Base-by-base conservation (phyloP, 345 rosid genomes). In the Crucihimalaya himalaica region DNA sequence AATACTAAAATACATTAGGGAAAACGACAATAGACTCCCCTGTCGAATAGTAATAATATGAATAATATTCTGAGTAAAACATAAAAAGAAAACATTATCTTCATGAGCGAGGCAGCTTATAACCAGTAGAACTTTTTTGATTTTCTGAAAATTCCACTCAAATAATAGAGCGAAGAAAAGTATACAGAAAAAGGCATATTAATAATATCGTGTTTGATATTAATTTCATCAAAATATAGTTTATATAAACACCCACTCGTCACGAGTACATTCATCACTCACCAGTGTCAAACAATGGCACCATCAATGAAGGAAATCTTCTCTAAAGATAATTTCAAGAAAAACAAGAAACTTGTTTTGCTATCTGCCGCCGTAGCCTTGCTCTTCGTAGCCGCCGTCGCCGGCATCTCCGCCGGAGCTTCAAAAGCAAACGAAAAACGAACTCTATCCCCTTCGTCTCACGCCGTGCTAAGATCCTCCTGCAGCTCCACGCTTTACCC, bases 401-500 rank as follows among this genome's bases (percentile, higher is more conserved):
- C 23, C 70, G 81, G 74, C 19, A 73, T 78, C 19, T 4, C 63
- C 56, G 63, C 73, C 77, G 77, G 73, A 58, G 73, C 56, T 64
- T 42, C 76, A 50, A 78, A 78, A 64, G 18, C 59, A 0, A 68
- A 78, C 18, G n/a, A 39, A n/a, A 34, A 65, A 51, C 63, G 23
- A 14, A 54, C 78, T 37, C 57, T 78, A 1, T 57, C 86, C 18
- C 75, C 82, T 8, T 53, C 82, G 11, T 80, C 92, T 10, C 98
- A 86, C 46, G 83, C 85, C 46, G 69, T 93, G 4, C 81, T 91
- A 55, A 88, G 79, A 79, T 65, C 88, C 52, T 75, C 96, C 0
- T 93, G 98, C 47, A 82, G 86, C 79, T 63, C 54, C 81, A 85
- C 98, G 4, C 62, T 52, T 8, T 89, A 80, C 84, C 91, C 88